Conservation (phyloP, 176 grass and related monocot genomes). For the Aegilops sharonensis region DNA sequence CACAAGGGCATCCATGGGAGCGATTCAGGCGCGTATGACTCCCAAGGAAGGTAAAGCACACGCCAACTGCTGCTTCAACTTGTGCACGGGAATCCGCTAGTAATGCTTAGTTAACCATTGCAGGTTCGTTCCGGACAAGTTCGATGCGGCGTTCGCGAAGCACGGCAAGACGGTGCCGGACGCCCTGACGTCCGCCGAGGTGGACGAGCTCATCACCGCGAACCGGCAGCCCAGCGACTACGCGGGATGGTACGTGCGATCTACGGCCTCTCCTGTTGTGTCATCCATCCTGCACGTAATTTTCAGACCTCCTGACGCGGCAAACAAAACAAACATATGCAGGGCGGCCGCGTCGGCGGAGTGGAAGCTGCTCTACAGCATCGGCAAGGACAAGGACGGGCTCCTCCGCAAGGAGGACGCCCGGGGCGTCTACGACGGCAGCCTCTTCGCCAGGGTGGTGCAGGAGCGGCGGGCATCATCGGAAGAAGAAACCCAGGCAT, state of each 20-base stretch:
- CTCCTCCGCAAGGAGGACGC: constrained; percentile 63
- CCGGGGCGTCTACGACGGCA: constrained; percentile 64
- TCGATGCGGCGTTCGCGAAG: constrained; percentile 71
- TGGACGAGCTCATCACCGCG: constrained; percentile 53
- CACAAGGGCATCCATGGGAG: constrained; percentile 76
- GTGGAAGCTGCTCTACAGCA: constrained; percentile 57
- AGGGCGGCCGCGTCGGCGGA: constrained; percentile 50
- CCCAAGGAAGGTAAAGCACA: constrained; percentile 58
- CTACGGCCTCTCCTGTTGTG: no score
- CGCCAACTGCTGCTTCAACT: not conserved
- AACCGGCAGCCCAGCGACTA: constrained; percentile 53
- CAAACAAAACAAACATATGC: not conserved
- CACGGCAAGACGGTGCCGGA: constrained; percentile 50
- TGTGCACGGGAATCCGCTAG: not conserved
- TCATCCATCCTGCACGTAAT: no score
- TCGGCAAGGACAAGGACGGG: constrained; percentile 77
- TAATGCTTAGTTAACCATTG: not conserved
- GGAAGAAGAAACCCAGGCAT: constrained; percentile 18
- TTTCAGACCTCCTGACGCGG: not conserved
- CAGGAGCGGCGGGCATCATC: not conserved
- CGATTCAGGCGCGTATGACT: constrained; percentile 67
- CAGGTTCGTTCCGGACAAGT: constrained; percentile 80
- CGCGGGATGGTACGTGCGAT: constrained; percentile 43
- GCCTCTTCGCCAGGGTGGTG: constrained; percentile 57
- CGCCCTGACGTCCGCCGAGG: constrained; percentile 57